Percentiles rank a stretch among this genome's conserved stretches.
These are phyloP conservation scores for Boletus vinaceobasis DNA, from an alignment of 768 basidiomycete species.

Conservation along the genomic window DNA sequence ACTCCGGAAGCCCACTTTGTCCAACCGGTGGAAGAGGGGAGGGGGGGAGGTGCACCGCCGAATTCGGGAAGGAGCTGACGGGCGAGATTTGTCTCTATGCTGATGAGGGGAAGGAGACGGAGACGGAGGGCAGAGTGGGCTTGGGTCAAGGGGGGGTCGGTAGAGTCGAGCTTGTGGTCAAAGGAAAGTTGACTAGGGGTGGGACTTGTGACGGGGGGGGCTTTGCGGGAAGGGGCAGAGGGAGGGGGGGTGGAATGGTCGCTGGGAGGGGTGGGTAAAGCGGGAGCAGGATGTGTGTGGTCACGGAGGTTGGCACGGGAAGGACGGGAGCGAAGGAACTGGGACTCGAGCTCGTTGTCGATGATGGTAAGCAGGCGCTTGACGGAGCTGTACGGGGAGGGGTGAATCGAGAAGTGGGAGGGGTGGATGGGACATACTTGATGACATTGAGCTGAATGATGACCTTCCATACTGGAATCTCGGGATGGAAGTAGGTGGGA, in stretches of 20 bases:
- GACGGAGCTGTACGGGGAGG: constrained; percentile 42
- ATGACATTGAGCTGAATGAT: constrained; percentile 72
- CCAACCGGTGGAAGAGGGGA: constrained; percentile 26
- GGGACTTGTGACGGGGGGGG: background rate
- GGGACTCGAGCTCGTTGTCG: constrained; percentile 41
- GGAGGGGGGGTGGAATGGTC: background rate
- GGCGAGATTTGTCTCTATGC: constrained; percentile 52
- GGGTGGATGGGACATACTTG: constrained; percentile 34
- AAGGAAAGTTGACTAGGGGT: background rate
- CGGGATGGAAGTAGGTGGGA: constrained; percentile 55
- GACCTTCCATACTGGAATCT: constrained; percentile 57
- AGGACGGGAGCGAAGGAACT: background rate
- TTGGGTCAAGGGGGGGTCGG: constrained; percentile 20
- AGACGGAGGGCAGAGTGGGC: constrained; percentile 30
- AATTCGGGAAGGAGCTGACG: constrained; percentile 47
- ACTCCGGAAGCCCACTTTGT: constrained; percentile 23
- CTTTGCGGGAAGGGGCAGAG: too few species aligned
- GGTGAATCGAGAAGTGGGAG: background rate
- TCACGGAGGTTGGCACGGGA: constrained; percentile 15
- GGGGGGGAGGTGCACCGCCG: constrained; percentile 18
- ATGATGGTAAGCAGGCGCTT: constrained; percentile 55
- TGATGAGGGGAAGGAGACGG: constrained; percentile 49
- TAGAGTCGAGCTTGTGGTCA: background rate
- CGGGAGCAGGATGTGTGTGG: constrained; percentile 29
- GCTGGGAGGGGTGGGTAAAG: background rate